Evolutionary conservation across 768 basidiomycete species (phyloP).

Genomic region (Pholiota microspora): DNA sequence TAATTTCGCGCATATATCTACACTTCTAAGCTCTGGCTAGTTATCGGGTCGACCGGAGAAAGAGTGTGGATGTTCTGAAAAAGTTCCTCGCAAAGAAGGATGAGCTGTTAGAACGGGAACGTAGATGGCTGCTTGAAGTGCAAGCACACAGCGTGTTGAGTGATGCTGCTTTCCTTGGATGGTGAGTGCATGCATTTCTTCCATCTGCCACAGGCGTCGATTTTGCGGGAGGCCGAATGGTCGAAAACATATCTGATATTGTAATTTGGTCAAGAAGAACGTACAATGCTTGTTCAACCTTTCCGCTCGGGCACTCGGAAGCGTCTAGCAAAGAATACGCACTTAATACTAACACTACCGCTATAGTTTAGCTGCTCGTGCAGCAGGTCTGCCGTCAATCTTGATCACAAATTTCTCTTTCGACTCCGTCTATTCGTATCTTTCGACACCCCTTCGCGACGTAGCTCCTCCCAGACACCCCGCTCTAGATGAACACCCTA

Average conservation of each 20-base stretch:
- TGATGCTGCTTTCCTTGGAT: conserved; percentile 77
- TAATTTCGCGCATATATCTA: background rate
- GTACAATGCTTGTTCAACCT: no score
- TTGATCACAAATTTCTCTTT: conserved; percentile 84
- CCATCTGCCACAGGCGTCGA: background rate
- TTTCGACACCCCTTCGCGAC: conserved; percentile 57
- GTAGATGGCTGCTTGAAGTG: conserved; percentile 51
- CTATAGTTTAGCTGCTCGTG: conserved; percentile 63
- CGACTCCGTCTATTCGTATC: conserved; percentile 79
- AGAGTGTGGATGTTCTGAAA: conserved; percentile 62
- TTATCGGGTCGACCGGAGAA: conserved; percentile 70
- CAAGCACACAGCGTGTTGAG: conserved; percentile 62
- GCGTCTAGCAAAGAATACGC: background rate
- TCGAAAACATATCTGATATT: no score
- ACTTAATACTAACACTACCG: background rate
- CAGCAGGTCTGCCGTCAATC: conserved; percentile 62
- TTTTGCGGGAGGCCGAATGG: no score
- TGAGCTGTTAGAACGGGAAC: conserved; percentile 50
- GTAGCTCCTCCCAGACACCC: conserved; percentile 19
- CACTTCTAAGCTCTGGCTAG: conserved; percentile 29
- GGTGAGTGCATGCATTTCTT: conserved; percentile 39
- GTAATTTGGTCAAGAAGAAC: no score
- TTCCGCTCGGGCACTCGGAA: no score
- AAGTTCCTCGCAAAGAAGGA: conserved; percentile 58
- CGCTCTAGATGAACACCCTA: conserved; percentile 1